A percentile compares a stretch with the other conserved stretches of the same genome.
Conservation (phyloP, 306 rosid species). For the Ammopiptanthus mongolicus region DNA sequence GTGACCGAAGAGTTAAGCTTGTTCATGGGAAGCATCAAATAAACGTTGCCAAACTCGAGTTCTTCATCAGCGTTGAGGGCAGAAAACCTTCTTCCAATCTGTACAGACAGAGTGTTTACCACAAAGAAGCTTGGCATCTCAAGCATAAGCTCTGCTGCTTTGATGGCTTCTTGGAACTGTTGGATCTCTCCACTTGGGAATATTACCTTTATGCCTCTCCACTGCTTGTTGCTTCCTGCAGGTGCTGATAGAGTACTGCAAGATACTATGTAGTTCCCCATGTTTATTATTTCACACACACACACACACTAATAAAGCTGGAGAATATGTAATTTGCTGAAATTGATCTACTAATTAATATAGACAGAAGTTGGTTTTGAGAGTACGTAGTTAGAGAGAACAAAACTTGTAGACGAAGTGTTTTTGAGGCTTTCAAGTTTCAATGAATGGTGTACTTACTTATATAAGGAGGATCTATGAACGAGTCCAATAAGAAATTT, state of each 20-base stretch:
- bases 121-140: conserved; percentile 72
- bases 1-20: conserved; percentile 58
- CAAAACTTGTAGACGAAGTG: neutral
- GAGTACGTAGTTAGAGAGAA: neutral
- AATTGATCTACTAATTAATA: neutral
- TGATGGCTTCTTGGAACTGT: conserved; percentile 23
- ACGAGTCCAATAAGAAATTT: neutral
- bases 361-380: neutral
- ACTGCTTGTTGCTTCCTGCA: conserved; percentile 36
- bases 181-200: conserved; percentile 61
- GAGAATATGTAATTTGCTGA: neutral
- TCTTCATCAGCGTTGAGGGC: conserved; percentile 76
- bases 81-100: conserved; percentile 47
- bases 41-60: conserved; percentile 50
- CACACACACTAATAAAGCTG: neutral
- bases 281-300: neutral
- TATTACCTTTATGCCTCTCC: conserved; percentile 44
- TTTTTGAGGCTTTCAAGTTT: neutral
- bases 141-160: conserved; percentile 83
- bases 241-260: conserved; percentile 53
- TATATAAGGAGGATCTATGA: neutral
- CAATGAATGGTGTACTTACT: neutral
- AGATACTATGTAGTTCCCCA: conserved; percentile 85
- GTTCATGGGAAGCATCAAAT: conserved; percentile 74
- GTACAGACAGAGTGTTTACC: conserved; percentile 47